Base-by-base conservation (phyloP, 2,329 filamentous ascomycete genomes). In the Monosporascus sp. region DNA sequence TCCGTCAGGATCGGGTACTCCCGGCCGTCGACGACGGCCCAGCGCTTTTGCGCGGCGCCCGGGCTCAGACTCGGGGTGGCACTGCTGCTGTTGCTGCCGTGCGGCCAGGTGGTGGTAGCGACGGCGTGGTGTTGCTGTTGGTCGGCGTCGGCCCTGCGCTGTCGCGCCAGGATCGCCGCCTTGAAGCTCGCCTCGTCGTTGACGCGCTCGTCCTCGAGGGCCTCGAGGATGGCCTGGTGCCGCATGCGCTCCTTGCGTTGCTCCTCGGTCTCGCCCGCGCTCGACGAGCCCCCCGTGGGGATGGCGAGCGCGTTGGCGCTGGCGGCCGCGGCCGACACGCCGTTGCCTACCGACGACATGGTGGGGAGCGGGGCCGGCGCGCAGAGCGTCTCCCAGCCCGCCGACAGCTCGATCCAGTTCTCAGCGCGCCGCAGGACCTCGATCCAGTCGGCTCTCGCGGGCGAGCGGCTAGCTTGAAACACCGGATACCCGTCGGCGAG, bases 401-500 rank as follows among this genome's bases (percentile, higher is more conserved):
- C 71, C 2, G 70, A 67, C 8, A 94, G 77, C 7, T 80, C 77
- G 50, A 93, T 77, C 86, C 86, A 90, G 64, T 89, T 88, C 36
- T 82, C 77, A 0, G 80, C 78, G 31, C 82, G 80, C 0, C 85
- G 80, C 9, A 94, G 69, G 0, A 93, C 77, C 69, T 93, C 88
- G 48, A 87, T 82, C 89, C 89, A 95, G 70, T 95, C 90, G 3
- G 86, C 81, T 50, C 88, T 83, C 2, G 88, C 85, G 1, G 88
- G 85, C 3, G 83, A 87, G 49, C 87, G 78, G 24, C 86, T 84
- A 0, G 85, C 78, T 58, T 91, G 84, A 65, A 95, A 93, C 48
- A 93, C 81, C 0, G 90, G 90, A 61, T 90, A 92, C 4, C 89
- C 89, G 62, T 94, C 88, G 48, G 83, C 85, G 24, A 94, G 78